These are phyloP conservation scores for Talaromyces stipitatus DNA, from an alignment of 495 filamentous ascomycete species.

Conservation along the genomic window DNA sequence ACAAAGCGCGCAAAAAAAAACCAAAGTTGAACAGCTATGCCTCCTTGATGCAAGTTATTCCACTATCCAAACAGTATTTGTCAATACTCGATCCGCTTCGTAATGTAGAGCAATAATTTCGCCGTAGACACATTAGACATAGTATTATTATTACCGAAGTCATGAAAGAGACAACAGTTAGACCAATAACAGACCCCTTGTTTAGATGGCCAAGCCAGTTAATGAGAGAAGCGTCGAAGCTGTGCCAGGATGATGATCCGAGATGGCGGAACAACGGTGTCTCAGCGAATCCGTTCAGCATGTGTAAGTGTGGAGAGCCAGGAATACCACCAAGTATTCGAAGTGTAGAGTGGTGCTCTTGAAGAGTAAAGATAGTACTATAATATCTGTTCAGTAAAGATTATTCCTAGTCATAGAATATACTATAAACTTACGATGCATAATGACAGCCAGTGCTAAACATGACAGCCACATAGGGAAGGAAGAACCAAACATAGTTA, in stretches of 20 bases:
- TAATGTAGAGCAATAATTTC: no score
- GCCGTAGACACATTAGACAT: no score
- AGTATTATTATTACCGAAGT: no score
- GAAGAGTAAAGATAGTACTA: conserved; percentile 26
- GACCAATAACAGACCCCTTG: no score
- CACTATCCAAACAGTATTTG: no score
- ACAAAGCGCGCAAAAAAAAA: no score
- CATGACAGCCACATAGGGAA: conserved; percentile 36
- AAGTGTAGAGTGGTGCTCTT: conserved; percentile 18
- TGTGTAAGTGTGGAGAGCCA: conserved; percentile 21
- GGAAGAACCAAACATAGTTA: conserved; percentile 28
- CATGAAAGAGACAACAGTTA: no score
- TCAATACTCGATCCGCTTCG: no score
- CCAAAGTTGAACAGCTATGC: no score
- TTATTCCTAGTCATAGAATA: not conserved
- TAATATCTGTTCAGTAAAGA: not conserved
- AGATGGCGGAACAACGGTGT: conserved; percentile 38
- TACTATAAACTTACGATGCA: conserved; percentile 21
- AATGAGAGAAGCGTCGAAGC: conserved; percentile 24
- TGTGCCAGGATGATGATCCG: conserved; percentile 40
- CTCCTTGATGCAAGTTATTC: no score
- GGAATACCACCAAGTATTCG: conserved; percentile 29
- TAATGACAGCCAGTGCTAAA: conserved; percentile 38
- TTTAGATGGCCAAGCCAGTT: conserved; percentile 3
- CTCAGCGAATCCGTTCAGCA: conserved; percentile 33